These are phyloP conservation scores for Leptomonas seymouri DNA, from an alignment of 208 protist genomes.

Conservation along the genomic window DNA sequence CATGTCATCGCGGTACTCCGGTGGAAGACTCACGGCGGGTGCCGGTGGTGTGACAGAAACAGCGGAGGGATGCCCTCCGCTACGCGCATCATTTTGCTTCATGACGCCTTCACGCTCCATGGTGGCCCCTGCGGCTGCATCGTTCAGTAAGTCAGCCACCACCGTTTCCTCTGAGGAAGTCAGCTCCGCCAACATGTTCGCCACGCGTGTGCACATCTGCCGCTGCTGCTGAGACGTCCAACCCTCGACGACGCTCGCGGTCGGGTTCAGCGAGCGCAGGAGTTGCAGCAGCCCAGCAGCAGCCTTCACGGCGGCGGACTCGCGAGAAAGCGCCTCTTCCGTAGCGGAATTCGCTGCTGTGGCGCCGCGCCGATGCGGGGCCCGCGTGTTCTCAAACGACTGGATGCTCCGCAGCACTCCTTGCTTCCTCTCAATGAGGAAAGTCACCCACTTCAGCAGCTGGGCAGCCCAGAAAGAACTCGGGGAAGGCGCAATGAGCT, in stretches of 20 bases:
- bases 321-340: neutral
- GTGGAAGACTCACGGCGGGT: neutral
- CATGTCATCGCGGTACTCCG: conserved; percentile 30
- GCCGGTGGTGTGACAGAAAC: neutral
- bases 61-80: neutral
- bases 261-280: conserved; percentile 22
- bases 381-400: conserved; percentile 24
- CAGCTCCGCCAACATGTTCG: conserved; percentile 34
- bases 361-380: conserved; percentile 14
- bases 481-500: neutral
- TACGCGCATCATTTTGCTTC: neutral
- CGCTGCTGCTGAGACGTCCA: conserved; percentile 19
- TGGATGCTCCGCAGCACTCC: conserved; percentile 21
- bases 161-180: conserved; percentile 17
- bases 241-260: conserved; percentile 7
- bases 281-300: conserved; percentile 14
- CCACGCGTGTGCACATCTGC: conserved; percentile 18
- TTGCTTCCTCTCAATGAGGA: conserved; percentile 20
- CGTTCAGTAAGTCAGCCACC: conserved; percentile 32
- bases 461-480: conserved; percentile 11
- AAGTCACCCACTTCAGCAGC: conserved; percentile 32
- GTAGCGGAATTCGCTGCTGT: neutral
- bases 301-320: conserved; percentile 2
- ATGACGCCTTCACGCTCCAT: conserved; percentile 18
- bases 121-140: conserved; percentile 27